Percentiles rank a stretch among this genome's conserved stretches.
Evolutionary conservation across 169 alveolate genomes (phyloP).

Genomic region (Miamiensis avidus): DNA sequence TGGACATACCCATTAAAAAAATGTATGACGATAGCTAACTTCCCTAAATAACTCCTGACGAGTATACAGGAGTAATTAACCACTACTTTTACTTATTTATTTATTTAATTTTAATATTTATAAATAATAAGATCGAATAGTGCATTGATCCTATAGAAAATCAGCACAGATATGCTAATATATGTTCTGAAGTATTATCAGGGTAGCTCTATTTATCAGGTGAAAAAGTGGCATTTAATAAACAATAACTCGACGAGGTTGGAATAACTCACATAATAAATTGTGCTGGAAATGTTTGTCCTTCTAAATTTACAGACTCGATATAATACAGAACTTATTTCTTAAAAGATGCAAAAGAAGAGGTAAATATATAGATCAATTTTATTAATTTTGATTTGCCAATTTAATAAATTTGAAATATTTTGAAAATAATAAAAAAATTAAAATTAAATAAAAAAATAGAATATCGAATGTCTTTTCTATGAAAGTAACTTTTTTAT

Average conservation of each 20-base stretch:
- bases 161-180: slow-evolving; percentile 38
- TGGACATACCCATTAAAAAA: not conserved
- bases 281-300: slow-evolving; percentile 84
- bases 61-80: not conserved
- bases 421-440: no score
- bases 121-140: not conserved
- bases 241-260: slow-evolving; percentile 51
- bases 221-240: slow-evolving; percentile 71
- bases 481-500: slow-evolving; percentile 73
- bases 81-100: no score
- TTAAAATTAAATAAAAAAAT: not conserved
- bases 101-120: no score
- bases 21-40: not conserved
- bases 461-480: slow-evolving; percentile 78
- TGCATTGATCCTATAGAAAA: not conserved
- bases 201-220: slow-evolving; percentile 73
- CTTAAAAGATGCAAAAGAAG: slow-evolving; percentile 76
- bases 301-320: slow-evolving; percentile 58
- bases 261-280: slow-evolving; percentile 80
- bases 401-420: no score
- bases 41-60: not conserved
- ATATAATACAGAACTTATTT: slow-evolving; percentile 64
- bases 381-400: not conserved
- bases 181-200: slow-evolving; percentile 77
- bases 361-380: slow-evolving; percentile 18